phyloP scores from a whole-genome alignment of 2,329 filamentous ascomycete genomes.

The Colletotrichum tropicicola region DNA sequence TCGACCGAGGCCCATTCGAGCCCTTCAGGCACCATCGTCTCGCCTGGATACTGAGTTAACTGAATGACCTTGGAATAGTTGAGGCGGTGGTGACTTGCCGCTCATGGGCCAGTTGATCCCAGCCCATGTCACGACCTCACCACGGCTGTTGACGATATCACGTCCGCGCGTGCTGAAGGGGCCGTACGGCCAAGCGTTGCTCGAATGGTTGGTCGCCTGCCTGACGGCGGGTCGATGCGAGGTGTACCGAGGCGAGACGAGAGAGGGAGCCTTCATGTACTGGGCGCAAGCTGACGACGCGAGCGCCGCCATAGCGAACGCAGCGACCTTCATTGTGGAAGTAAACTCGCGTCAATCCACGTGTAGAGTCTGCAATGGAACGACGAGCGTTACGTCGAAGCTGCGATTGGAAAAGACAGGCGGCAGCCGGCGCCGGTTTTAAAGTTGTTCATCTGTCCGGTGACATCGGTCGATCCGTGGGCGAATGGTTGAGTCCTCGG shows the following conservation, averaged over 20 bases:
- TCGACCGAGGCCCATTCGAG: conserved; percentile 61
- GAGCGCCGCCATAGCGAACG: conserved; percentile 14
- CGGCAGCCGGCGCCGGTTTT: not conserved
- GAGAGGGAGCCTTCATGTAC: conserved; percentile 13
- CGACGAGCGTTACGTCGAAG: not conserved
- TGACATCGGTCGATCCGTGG: not conserved
- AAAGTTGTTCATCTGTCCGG: not conserved
- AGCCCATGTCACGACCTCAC: conserved; percentile 49
- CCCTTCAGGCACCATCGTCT: conserved; percentile 66
- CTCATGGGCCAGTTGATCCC: conserved; percentile 64
- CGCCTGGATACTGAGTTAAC: conserved; percentile 62
- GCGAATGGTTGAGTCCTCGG: conserved; percentile 8
- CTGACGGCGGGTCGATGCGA: not conserved
- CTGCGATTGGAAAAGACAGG: not conserved
- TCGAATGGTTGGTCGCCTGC: conserved; percentile 17
- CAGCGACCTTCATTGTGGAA: conserved; percentile 14
- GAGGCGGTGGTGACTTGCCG: conserved; percentile 57
- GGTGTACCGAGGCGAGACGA: not conserved
- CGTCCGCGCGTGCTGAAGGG: conserved; percentile 48
- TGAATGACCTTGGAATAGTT: conserved; percentile 49
- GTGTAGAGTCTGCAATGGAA: conserved; percentile 3
- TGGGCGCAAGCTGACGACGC: conserved; percentile 22
- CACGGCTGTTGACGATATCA: conserved; percentile 47
- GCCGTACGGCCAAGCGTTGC: conserved; percentile 40
- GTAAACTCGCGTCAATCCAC: conserved; percentile 1